These are phyloP conservation scores for Pigoraptor vietnamica DNA, from an alignment of 78 protist species.

Conservation along the genomic window DNA sequence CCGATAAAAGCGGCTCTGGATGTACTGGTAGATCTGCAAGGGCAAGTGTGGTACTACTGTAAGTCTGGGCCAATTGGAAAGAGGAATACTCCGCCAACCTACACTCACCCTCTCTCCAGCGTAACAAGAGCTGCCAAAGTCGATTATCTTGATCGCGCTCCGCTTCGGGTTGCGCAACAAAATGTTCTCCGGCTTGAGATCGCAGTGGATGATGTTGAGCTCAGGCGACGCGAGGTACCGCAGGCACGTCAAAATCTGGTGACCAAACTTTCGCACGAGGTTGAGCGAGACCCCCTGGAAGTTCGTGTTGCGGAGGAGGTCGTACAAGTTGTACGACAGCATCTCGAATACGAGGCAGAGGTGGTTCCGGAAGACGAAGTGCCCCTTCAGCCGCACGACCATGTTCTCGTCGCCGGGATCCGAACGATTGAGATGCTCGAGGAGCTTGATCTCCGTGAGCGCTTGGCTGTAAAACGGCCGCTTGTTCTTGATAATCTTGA, in stretches of 20 bases:
- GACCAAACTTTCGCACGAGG: slow-evolving; percentile 76
- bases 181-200: slow-evolving; percentile 87
- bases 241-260: slow-evolving; percentile 73
- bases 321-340: slow-evolving; percentile 85
- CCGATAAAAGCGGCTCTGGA: slow-evolving; percentile 62
- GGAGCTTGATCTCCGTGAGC: slow-evolving; percentile 58
- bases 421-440: slow-evolving; percentile 15
- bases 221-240: slow-evolving; percentile 50
- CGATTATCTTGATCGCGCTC: slow-evolving; percentile 68
- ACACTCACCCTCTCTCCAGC: slow-evolving; percentile 68
- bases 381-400: slow-evolving; percentile 70
- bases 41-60: no score
- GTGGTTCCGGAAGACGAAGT: slow-evolving; percentile 72
- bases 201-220: slow-evolving; percentile 88
- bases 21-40: slow-evolving; percentile 59
- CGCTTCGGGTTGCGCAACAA: slow-evolving; percentile 67
- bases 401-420: slow-evolving; percentile 51
- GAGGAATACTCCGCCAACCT: neutral
- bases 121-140: slow-evolving; percentile 85
- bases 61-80: neutral
- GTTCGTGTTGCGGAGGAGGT: slow-evolving; percentile 49
- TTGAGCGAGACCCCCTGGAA: slow-evolving; percentile 83
- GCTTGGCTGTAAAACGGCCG: slow-evolving; percentile 77
- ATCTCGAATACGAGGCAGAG: slow-evolving; percentile 90
- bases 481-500: slow-evolving; percentile 86